Conservation (phyloP, 805 yeast species). For the Yamadazyma olivae region DNA sequence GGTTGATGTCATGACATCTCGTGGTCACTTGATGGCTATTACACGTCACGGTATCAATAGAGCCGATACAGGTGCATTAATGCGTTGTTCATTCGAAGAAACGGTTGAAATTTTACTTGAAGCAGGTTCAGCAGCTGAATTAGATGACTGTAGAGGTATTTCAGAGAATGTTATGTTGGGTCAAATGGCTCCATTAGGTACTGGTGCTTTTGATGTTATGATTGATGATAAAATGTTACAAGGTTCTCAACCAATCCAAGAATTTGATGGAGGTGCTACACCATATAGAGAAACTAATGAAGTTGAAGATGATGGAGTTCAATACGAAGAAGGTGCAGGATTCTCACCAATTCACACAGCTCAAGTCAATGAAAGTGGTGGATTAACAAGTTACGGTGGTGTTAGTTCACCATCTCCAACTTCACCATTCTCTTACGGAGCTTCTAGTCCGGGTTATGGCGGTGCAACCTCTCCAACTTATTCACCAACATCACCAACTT, state of each 20-base stretch:
- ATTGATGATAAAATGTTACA: constrained; percentile 86
- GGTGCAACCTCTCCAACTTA: constrained; percentile 69
- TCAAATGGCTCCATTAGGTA: constrained; percentile 97
- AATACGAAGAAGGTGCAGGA: constrained; percentile 68
- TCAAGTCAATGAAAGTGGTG: constrained; percentile 74
- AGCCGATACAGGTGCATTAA: constrained; percentile 97
- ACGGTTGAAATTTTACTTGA: constrained; percentile 96
- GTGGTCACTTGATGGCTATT: constrained; percentile 97
- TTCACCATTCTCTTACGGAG: constrained; percentile 55
- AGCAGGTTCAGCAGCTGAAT: constrained; percentile 97
- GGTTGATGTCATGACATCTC: constrained; percentile 97
- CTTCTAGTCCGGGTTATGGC: constrained; percentile 51
- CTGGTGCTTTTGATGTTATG: constrained; percentile 96
- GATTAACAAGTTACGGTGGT: constrained; percentile 87
- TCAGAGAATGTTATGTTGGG: constrained; percentile 97
- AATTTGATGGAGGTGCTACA: constrained; percentile 73
- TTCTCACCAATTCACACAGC: constrained; percentile 96
- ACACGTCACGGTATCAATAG: constrained; percentile 99
- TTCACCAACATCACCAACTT: constrained; percentile 76
- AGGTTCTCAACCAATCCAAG: constrained; percentile 44
- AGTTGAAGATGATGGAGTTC: constrained; percentile 57
- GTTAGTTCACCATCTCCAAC: constrained; percentile 49
- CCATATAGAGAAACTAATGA: constrained; percentile 80
- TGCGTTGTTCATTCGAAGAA: constrained; percentile 99
- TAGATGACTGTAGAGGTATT: constrained; percentile 98